phyloP scores from a whole-genome alignment of 2,329 filamentous ascomycete genomes.

The Sporothrix dimorphospora region DNA sequence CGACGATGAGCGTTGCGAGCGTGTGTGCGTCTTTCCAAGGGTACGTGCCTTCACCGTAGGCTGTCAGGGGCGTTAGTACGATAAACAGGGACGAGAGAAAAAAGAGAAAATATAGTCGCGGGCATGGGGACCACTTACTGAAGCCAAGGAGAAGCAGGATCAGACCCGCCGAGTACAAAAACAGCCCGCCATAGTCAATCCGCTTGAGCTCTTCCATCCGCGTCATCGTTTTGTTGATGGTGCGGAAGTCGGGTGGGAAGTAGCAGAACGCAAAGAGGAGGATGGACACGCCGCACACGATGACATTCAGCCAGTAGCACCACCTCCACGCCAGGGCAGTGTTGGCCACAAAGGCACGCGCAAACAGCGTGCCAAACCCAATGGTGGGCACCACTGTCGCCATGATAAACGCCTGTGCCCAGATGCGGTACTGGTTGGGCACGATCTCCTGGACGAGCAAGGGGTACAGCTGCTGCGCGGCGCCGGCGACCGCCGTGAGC shows the following conservation, averaged over 20 bases:
- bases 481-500: conserved; percentile 44
- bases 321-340: conserved; percentile 51
- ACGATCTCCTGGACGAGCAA: conserved; percentile 48
- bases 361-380: conserved; percentile 48
- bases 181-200: conserved; percentile 51
- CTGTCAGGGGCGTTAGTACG: too few relatives aligned
- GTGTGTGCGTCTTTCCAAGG: conserved; percentile 46
- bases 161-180: conserved; percentile 46
- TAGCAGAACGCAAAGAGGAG: conserved; percentile 49
- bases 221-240: conserved; percentile 44
- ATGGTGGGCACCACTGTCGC: conserved; percentile 44
- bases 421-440: conserved; percentile 45
- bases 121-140: neutral
- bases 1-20: conserved; percentile 42
- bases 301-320: conserved; percentile 53
- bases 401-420: conserved; percentile 44
- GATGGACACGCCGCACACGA: conserved; percentile 45
- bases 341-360: conserved; percentile 46
- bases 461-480: conserved; percentile 45
- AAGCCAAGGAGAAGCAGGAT: conserved; percentile 48
- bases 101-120: neutral
- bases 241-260: conserved; percentile 49
- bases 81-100: too few relatives aligned
- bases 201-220: conserved; percentile 44
- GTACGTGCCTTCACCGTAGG: conserved; percentile 46